Evolutionary conservation across 208 protist genomes (phyloP), one percentile per base, ranked within the genome.

Genomic region (Lotmaria passim): DNA sequence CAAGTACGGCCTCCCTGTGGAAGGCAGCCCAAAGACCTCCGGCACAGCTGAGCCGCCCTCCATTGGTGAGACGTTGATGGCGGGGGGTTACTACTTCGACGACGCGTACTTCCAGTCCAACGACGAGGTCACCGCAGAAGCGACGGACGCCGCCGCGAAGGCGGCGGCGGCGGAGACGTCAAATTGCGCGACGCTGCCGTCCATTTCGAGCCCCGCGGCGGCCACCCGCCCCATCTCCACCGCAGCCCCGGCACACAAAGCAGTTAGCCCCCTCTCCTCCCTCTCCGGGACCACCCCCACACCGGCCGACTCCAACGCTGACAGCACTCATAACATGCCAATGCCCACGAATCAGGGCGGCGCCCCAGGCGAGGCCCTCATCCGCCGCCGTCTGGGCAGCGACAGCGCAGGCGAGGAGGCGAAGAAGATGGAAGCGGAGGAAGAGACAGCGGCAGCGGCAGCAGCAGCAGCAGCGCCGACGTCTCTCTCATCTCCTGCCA

Each of bases 51-150:
- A 48, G 3, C 36, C 38, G 2, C 21, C 57, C 41, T 63, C 57
- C 31, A 65, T 65, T 11, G 8, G 21, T 3, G 59, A 39, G 19
- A 33, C 59, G 23, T 39, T 65, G 44, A 65, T 65, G 44, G 44
- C 11, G 14, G 59, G 59, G n/a, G 59, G 59, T 12, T 65, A 65
- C 39, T 65, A 51, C 59, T 41, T 65, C n/a, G 31, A 10, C 30
- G 17, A 31, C n/a, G n/a, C 57, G 7, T 2, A 38, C 17, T 41
- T 48, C 7, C 3, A 36, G 26, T 21, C 26, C 0, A 21, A 2
- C n/a, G 56, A 61, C 10, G 56, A 38, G 12, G 38, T 23, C n/a
- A 8, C 8, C 23, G 51, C 15, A 31, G 21, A 7, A 47, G 2
- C 0, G 55, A 38, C 26, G 14, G 28, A n/a, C n/a, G n/a, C n/a